Evolutionary conservation across 78 protist genomes (phyloP).

Genomic region (Chrysochromulina parva): DNA sequence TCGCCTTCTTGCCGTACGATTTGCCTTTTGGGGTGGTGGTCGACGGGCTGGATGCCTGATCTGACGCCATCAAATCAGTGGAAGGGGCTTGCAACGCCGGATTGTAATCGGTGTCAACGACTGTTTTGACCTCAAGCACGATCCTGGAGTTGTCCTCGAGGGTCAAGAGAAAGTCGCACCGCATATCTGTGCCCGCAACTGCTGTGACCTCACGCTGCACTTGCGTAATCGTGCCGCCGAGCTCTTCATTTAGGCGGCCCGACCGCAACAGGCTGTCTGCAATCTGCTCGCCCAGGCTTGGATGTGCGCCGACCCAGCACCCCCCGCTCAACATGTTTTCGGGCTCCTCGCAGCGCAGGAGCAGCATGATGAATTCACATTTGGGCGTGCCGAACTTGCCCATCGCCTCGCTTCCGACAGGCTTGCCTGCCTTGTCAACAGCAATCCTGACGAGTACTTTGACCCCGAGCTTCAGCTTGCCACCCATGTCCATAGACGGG

Average conservation of each 20-base stretch:
- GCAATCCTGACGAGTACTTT: background rate
- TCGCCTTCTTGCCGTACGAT: too few species aligned
- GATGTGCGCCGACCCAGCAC: slow-evolving; percentile 23
- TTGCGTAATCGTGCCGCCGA: background rate
- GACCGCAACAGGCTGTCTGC: background rate
- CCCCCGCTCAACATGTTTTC: background rate
- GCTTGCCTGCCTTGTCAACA: background rate
- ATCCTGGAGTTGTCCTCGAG: background rate
- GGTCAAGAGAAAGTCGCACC: background rate
- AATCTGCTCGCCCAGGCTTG: background rate
- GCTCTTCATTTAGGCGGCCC: background rate
- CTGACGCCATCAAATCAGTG: too few species aligned
- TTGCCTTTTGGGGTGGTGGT: too few species aligned
- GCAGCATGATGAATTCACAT: background rate
- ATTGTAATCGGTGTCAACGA: slow-evolving; percentile 29
- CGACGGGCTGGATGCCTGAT: too few species aligned
- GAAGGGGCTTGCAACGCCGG: too few species aligned
- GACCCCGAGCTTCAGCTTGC: background rate
- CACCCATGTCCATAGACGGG: slow-evolving; percentile 33
- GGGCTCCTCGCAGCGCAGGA: background rate
- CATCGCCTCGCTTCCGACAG: background rate
- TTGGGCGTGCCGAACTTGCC: slow-evolving; percentile 29
- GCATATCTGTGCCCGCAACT: slow-evolving; percentile 8
- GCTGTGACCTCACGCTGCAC: background rate
- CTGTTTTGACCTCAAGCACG: slow-evolving; percentile 11